Evolutionary conservation across 768 basidiomycete genomes (phyloP), one percentile per base, ranked within the genome.

Genomic region (Goffeauzyma gilvescens): DNA sequence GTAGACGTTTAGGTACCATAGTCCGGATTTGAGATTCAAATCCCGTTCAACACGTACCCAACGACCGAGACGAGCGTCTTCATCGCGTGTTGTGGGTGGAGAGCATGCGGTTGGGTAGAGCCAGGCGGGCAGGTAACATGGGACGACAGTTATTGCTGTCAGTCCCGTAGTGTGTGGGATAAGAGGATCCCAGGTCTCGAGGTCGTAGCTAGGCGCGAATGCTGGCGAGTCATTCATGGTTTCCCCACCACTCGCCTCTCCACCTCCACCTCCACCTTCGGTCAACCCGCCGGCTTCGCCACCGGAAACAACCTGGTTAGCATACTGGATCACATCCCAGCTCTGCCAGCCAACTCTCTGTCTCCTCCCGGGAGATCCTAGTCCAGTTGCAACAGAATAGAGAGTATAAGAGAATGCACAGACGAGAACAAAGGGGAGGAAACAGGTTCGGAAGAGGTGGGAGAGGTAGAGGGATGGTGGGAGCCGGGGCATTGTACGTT

Each of bases 21-120:
- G 59, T 45, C 68, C 78, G 52, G 58, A 65, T 67, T 71, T 67
- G 25, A 67, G 50, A 57, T 87, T 87, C 25, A 95, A 62, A 65
- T 95, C 80, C 33, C 75, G 71, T 28, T 75, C 75, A 10, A 98
- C 78, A 12, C 80, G 74, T 2, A 90, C 84, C 90, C 90, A 98
- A 53, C 78, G 81, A 1, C 70, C 70, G 21, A 62, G 56, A 7
- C 48, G 72, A 5, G 78, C 76, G 56, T 86, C 81, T 36, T 78
- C 63, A 55, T 82, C 79, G 9, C 68, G 66, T 1, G 75, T 83
- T 1, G 78, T 72, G 1, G 68, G 59, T 0, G 87, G 87, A 0
- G 64, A 63, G 58, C 87, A 95, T 9, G 80, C 49, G 20, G 74
- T 71, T 0, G 69, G 66, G 28, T 76, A 61, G 2, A 60, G 32